Evolutionary conservation across 23 red algal genomes (phyloP).

Genomic region (Gracilaria domingensis): DNA sequence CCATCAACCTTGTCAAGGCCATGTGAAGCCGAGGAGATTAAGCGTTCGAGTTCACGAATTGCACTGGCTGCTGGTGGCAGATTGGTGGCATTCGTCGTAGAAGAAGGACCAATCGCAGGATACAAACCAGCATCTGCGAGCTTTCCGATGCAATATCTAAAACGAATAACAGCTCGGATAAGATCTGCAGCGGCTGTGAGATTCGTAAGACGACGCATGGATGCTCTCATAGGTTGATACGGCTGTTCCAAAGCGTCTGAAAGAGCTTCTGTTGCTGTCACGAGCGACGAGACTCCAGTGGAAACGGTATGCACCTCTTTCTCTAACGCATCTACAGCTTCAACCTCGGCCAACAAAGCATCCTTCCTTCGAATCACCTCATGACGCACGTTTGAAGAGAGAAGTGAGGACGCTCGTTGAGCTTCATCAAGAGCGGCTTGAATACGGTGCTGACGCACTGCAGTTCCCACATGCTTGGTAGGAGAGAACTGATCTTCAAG

Average conservation of each 20-base stretch:
- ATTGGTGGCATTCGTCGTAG: conserved; percentile 22
- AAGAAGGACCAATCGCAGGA: conserved; percentile 29
- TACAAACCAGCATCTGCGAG: conserved; percentile 71
- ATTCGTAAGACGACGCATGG: conserved; percentile 57
- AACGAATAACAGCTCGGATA: conserved; percentile 56
- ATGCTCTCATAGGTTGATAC: conserved; percentile 57
- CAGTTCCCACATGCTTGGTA: conserved; percentile 61
- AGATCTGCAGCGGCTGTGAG: conserved; percentile 61
- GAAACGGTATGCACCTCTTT: conserved; percentile 75
- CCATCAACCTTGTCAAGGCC: conserved; percentile 69
- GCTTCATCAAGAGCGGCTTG: conserved; percentile 65
- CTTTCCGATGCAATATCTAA: conserved; percentile 46
- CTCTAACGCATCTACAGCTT: conserved; percentile 72
- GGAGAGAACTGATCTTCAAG: conserved; percentile 55
- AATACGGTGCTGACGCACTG: conserved; percentile 58
- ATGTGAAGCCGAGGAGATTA: conserved; percentile 17
- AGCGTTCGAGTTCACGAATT: conserved; percentile 71
- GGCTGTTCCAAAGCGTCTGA: conserved; percentile 59
- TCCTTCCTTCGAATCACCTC: conserved; percentile 85
- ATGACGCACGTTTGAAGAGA: conserved; percentile 72
- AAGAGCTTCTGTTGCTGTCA: conserved; percentile 49
- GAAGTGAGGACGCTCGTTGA: conserved; percentile 63
- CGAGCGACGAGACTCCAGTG: conserved; percentile 63
- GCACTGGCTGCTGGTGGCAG: conserved; percentile 63
- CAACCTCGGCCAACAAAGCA: conserved; percentile 82